These are phyloP conservation scores for Oryza australiensis DNA, from an alignment of 176 grass and related monocot genomes.

Conservation along the genomic window DNA sequence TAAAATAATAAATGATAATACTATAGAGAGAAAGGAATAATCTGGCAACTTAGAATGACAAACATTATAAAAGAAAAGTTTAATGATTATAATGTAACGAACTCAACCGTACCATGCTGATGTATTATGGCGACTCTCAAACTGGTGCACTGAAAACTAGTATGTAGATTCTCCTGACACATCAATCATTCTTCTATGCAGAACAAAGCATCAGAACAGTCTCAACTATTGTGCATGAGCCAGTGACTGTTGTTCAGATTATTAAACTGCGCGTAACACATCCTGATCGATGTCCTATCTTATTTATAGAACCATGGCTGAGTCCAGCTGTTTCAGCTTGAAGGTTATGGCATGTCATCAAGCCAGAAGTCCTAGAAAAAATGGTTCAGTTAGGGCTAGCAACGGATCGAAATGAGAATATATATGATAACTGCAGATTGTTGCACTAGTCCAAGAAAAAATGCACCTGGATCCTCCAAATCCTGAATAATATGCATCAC, in stretches of 20 bases:
- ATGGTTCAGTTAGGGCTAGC: not conserved
- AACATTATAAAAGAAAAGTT: not conserved
- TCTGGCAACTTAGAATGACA: not conserved
- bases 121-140: constrained; percentile 19
- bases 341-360: not conserved
- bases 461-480: not conserved
- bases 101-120: not conserved
- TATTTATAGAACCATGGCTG: constrained; percentile 30
- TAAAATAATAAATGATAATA: not conserved
- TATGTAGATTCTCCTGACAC: not conserved
- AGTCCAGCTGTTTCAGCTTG: constrained; percentile 17
- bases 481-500: not conserved
- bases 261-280: constrained; percentile 30
- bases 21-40: not conserved
- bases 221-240: not conserved
- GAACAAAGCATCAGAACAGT: not conserved
- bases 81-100: not conserved
- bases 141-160: not conserved
- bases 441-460: not conserved
- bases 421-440: not conserved
- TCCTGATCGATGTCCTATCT: not conserved
- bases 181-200: constrained; percentile 26
- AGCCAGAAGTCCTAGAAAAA: constrained; percentile 10
- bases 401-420: not conserved
- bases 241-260: not conserved